Base-by-base conservation (phyloP, 192 early-diverging fungal genomes). In the Rhizoclosmatium sp. region DNA sequence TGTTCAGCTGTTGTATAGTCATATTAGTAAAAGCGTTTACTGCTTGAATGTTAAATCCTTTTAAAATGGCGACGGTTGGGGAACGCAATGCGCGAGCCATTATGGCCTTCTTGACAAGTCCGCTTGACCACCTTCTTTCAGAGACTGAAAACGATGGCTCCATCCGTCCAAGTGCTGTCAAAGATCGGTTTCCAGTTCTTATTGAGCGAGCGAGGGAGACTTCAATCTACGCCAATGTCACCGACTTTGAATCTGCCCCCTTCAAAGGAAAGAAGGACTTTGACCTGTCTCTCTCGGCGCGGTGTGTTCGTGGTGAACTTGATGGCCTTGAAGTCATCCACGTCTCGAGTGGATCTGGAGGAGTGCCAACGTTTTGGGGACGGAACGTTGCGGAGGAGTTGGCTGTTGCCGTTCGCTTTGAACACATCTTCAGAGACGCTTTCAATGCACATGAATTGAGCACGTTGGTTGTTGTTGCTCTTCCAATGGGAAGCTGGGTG, bases 401-500 rank as follows among this genome's bases (percentile, higher is more conserved):
- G 44, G 54, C 21, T 10, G 59, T 79, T 61, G 60, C 71, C 16
- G 47, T 47, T 45, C 71, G 79, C 47, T 76, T 80, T 31, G 79
- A 80, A 45, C 74, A 65, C 31, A 65, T 80, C 51, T 76, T 80
- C 31, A 14, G 9, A 21, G 79, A 80, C 46, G 61, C 71, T 7
- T 80, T 80, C 67, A 10, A 42, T 16, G 62, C 74, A 9, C 59
- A 79, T 40, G 12, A 12, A 9, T 14, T 69, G 7, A 9, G n/a
- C 2, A 76, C 79, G 3, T 76, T 80, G 19, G 71, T 40, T 9
- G 45, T 80, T 41, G 66, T 80, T 3, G 69, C 59, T 4, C 41
- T 80, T 2, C 79, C 79, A 4, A 64, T 80, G 71, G 79, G 79
- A 2, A 44, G 59, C 31, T 80, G 79, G 79, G 79, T 80, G 19